These are phyloP conservation scores for Leptosphaerulina australis DNA, from an alignment of 2,329 filamentous ascomycete genomes.

Conservation along the genomic window DNA sequence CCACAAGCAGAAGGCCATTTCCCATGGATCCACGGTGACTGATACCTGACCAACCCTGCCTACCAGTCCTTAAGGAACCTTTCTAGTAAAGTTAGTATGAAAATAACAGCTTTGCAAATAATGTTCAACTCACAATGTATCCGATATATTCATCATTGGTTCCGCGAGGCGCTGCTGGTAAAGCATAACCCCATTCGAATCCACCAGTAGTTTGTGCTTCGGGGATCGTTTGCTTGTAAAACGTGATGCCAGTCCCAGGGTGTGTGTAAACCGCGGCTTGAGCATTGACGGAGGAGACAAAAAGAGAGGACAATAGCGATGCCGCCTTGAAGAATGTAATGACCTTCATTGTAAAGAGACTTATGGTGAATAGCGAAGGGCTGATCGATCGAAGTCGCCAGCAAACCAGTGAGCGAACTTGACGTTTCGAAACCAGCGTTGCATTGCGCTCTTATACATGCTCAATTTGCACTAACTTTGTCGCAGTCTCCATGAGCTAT, in stretches of 20 bases:
- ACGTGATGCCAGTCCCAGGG: conserved; percentile 39
- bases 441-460: conserved; percentile 38
- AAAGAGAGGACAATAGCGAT: conserved; percentile 47
- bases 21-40: conserved; percentile 48
- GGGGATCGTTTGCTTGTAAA: conserved; percentile 33
- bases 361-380: conserved; percentile 22
- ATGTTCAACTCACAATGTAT: conserved; percentile 36
- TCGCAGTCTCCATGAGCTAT: conserved; percentile 3
- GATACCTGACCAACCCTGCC: conserved; percentile 47
- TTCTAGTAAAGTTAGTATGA: conserved; percentile 29
- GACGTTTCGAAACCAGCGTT: conserved; percentile 28
- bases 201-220: conserved; percentile 40
- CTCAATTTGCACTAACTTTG: conserved; percentile 31
- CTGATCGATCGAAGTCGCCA: conserved; percentile 17
- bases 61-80: conserved; percentile 35
- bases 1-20: conserved; percentile 42
- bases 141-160: conserved; percentile 48
- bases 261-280: conserved; percentile 41
- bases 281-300: conserved; percentile 35
- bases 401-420: conserved; percentile 32
- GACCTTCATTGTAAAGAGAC: conserved; percentile 42
- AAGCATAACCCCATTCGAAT: conserved; percentile 44
- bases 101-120: background rate
- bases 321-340: conserved; percentile 43
- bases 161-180: conserved; percentile 32